Evolutionary conservation across 352 stramenopile genomes (phyloP).

Genomic region (Lagenidium giganteum): DNA sequence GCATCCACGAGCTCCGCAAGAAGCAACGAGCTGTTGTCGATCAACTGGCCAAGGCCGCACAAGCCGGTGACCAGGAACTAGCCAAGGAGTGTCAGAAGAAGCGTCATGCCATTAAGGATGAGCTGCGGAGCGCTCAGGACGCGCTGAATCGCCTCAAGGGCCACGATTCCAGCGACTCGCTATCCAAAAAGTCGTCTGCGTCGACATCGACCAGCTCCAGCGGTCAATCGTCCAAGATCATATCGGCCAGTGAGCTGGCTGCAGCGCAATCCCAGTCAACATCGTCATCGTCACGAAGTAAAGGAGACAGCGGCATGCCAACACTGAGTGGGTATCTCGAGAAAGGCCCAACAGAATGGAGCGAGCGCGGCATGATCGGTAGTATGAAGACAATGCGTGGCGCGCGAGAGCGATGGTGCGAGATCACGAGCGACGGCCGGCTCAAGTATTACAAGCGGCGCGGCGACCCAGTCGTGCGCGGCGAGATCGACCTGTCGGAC

Average conservation of each 20-base stretch:
- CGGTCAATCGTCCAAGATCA: conserved; percentile 6
- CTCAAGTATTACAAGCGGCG: conserved; percentile 79
- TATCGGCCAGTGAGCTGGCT: too few relatives aligned
- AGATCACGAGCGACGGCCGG: conserved; percentile 48
- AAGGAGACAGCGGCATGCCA: conserved; percentile 47
- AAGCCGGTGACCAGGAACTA: conserved; percentile 52
- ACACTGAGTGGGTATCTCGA: conserved; percentile 60
- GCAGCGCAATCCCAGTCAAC: too few relatives aligned
- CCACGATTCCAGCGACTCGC: conserved; percentile 2
- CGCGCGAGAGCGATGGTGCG: conserved; percentile 64
- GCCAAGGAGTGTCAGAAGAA: conserved; percentile 56
- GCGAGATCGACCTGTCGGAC: conserved; percentile 61
- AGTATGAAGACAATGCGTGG: conserved; percentile 76
- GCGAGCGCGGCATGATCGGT: conserved; percentile 47
- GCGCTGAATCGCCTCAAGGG: conserved; percentile 44
- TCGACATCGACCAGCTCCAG: conserved; percentile 7
- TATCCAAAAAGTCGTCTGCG: background rate
- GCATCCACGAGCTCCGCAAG: conserved; percentile 59
- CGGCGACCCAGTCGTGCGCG: conserved; percentile 56
- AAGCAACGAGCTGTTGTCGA: conserved; percentile 60
- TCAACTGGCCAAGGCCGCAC: conserved; percentile 53
- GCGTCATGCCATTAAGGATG: conserved; percentile 61
- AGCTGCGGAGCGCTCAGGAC: conserved; percentile 58
- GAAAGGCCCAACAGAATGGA: conserved; percentile 70
- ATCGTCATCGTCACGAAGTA: too few relatives aligned